Evolutionary conservation across 352 stramenopile genomes (phyloP).

Genomic region (Pythium sp.): DNA sequence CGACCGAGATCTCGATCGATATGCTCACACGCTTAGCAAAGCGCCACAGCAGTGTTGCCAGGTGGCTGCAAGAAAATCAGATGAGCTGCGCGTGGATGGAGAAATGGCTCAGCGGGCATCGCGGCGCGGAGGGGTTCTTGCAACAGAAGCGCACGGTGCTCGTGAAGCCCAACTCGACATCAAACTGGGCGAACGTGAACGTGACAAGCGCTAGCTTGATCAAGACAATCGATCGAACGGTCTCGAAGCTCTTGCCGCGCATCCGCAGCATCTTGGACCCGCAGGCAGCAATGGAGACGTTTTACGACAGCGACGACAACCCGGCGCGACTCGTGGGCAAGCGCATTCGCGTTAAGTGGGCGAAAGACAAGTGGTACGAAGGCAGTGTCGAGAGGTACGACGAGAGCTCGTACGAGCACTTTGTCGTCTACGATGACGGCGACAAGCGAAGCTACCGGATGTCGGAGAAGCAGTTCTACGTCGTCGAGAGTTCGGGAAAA

Average conservation of each 20-base stretch:
- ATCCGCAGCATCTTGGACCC: constrained; percentile 50
- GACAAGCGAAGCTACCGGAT: constrained; percentile 87
- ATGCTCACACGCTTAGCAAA: constrained; percentile 85
- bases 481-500: constrained; percentile 37
- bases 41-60: constrained; percentile 54
- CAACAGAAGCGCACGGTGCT: constrained; percentile 77
- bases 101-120: constrained; percentile 75
- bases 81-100: constrained; percentile 77
- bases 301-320: constrained; percentile 90
- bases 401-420: constrained; percentile 77
- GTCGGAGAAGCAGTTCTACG: constrained; percentile 87
- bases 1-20: constrained; percentile 81
- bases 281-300: constrained; percentile 48
- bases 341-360: constrained; percentile 86
- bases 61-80: constrained; percentile 68
- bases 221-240: constrained; percentile 61
- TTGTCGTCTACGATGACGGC: constrained; percentile 83
- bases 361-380: constrained; percentile 89
- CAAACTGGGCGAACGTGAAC: constrained; percentile 70
- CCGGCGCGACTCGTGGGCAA: constrained; percentile 78
- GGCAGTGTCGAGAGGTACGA: constrained; percentile 76
- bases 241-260: constrained; percentile 56
- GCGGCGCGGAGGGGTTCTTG: constrained; percentile 57
- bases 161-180: constrained; percentile 84
- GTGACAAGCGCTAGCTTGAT: constrained; percentile 49